Conservation (phyloP, 2,329 filamentous ascomycete species). For the Cordyceps javanica region DNA sequence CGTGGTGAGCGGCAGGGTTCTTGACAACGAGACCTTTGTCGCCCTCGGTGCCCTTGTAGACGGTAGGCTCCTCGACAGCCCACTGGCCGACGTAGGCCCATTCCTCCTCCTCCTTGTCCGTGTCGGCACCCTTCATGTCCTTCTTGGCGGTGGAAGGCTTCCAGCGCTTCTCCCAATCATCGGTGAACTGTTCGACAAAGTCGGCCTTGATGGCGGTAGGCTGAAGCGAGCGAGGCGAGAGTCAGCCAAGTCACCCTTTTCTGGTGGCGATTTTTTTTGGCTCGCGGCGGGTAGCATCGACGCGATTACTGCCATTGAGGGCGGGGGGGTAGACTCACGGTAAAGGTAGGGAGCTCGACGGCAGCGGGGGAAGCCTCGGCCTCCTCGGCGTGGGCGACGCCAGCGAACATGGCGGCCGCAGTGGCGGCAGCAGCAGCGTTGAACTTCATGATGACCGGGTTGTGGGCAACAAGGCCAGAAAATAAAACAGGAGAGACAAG, state of each 20-base stretch:
- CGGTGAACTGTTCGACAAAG: slow-evolving; percentile 97
- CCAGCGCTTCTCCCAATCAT: slow-evolving; percentile 92
- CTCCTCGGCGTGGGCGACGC: slow-evolving; percentile 64
- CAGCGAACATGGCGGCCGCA: slow-evolving; percentile 66
- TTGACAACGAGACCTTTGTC: slow-evolving; percentile 98
- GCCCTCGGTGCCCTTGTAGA: slow-evolving; percentile 87
- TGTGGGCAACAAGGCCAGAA: not conserved
- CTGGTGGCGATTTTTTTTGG: slow-evolving; percentile 7
- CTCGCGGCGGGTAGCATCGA: too few relatives aligned
- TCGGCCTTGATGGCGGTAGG: slow-evolving; percentile 83
- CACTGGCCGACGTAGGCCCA: slow-evolving; percentile 98
- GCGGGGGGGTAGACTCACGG: slow-evolving; percentile 62
- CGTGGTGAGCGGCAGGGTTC: slow-evolving; percentile 96
- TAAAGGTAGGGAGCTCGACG: slow-evolving; percentile 74
- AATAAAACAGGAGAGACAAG: slow-evolving; percentile 1
- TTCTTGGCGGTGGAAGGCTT: slow-evolving; percentile 96
- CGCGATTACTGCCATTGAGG: not conserved
- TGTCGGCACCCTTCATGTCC: slow-evolving; percentile 64
- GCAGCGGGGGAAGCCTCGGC: slow-evolving; percentile 55
- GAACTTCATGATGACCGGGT: slow-evolving; percentile 66
- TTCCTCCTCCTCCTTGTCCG: slow-evolving; percentile 75
- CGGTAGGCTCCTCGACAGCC: slow-evolving; percentile 87
- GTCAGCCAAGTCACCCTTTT: slow-evolving; percentile 14
- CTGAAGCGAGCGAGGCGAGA: slow-evolving; percentile 41
- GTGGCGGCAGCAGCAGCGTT: slow-evolving; percentile 70